Evolutionary conservation across 2,329 filamentous ascomycete species (phyloP), one percentile per base, ranked within the genome.

Genomic region (Aspergillus ruber): DNA sequence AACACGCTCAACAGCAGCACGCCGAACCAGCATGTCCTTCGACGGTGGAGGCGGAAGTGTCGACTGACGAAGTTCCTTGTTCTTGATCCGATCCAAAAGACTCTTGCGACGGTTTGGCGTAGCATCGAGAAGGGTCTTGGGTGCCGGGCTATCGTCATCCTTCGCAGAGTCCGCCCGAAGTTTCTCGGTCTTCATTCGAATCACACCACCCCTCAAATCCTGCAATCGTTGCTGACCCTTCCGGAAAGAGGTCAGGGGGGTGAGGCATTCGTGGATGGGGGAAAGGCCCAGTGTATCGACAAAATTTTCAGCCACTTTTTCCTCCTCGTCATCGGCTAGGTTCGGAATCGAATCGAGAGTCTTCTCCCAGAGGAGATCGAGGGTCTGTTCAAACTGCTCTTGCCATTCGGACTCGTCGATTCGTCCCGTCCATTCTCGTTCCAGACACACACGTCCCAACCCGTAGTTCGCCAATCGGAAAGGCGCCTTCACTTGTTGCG

Each of bases 41-140:
- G 77, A 71, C 0, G 76, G 77, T 0, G 49, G 73, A 48, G 50
- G 69, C 44, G 51, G 70, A 55, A 51, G 71, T 60, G 63, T 78
- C 63, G 63, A 79, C 74, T 70, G 71, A 25, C 58, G 63, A 32
- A 55, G 66, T 56, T 86, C 80, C 71, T 91, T 91, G 46, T 78
- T 75, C 53, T 85, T 83, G 53, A 94, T 80, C 43, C 86, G 84
- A 64, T 90, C 86, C 48, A 93, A 75, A 20, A 94, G 79, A 45
- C 80, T 81, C 72, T 85, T 82, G 44, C 68, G 65, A 15, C 71
- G 69, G 38, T 62, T 61, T 21, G 46, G 55, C 6, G 60, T 62
- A 32, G 53, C 60, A 44, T 52, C 63, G 41, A 50, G 58, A 15
- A 39, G 36, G 5, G 17, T 6, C 42, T 51, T 65, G 58, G 61